Evolutionary conservation across 495 filamentous ascomycete species (phyloP).

Genomic region (Hypoxylon trugodes): DNA sequence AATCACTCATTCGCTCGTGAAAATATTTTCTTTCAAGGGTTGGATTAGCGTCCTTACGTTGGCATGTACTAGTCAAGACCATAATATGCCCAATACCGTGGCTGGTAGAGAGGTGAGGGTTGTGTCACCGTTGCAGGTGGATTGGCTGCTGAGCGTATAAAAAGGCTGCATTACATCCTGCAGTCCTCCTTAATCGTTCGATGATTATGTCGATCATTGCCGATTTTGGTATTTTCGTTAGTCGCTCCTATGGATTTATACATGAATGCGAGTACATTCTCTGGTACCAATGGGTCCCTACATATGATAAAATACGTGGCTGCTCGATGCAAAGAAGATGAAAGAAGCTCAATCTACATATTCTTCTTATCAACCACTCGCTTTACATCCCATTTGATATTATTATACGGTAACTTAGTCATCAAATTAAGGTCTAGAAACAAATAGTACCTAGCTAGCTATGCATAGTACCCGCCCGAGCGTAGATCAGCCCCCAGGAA

Average conservation of each 20-base stretch:
- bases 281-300: background rate
- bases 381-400: background rate
- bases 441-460: background rate
- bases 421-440: background rate
- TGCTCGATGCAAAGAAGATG: background rate
- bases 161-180: background rate
- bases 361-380: background rate
- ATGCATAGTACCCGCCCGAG: background rate
- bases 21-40: too few species aligned
- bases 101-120: too few species aligned
- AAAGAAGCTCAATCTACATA: background rate
- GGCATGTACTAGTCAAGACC: too few species aligned
- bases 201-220: conserved; percentile 2
- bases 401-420: conserved; percentile 1
- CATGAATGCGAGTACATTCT: too few species aligned
- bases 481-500: too few species aligned
- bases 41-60: too few species aligned
- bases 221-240: conserved; percentile 1
- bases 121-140: background rate
- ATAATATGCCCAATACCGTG: too few species aligned
- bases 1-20: background rate
- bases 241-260: background rate
- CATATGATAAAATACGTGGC: background rate
- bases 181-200: conserved; percentile 7
- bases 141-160: conserved; percentile 8